Evolutionary conservation across 306 rosid genomes (phyloP), one percentile per base, ranked within the genome.

Genomic region (Macrotyloma uniflorum): DNA sequence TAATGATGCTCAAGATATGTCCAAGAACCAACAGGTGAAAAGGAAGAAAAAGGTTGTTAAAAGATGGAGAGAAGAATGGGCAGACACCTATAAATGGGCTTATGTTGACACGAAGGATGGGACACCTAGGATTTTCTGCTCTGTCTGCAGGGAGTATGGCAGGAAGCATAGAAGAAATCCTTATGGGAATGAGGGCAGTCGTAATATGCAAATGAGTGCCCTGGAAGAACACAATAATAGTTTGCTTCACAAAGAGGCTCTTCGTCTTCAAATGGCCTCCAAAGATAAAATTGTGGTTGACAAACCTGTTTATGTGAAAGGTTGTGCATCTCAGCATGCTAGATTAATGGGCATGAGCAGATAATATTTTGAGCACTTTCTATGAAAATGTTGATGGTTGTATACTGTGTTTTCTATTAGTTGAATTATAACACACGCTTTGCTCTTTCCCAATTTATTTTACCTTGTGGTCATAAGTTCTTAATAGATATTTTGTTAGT

Each of bases 1-100:
- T n/a, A 85, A 84, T 54, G 95, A 91, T 28, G 85, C 87, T 80
- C 98, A 91, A 86, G 95, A 92, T 78, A 86, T 91, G 91, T 85
- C 92, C 45, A 89, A 85, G 79, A 75, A 70, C 24, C 98, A 89
- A 69, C 86, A 92, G 3, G 72, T 40, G 36, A 95, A 95, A 79
- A 86, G 97, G 83, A 95, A 92, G 90, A 95, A 95, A 84, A 95
- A 95, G 83, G 98, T 95, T 83, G 98, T 95, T 72, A 95, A 95
- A 84, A 88, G 98, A 89, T 95, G 98, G 98, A 89, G 98, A 88
- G 98, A 95, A 86, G 98, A 92, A 85, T 95, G 98, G 98, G 98
- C 98, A 59, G 98, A 95, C 81, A 95, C 98, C 24, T 95, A 95
- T 82, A 95, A 95, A 81, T 95, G 98, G 98, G 98, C 98, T 76